Evolutionary conservation across 225 moss, liverwort and hornwort genomes (phyloP), one percentile per base, ranked within the genome.

Genomic region (Ulota crispa): DNA sequence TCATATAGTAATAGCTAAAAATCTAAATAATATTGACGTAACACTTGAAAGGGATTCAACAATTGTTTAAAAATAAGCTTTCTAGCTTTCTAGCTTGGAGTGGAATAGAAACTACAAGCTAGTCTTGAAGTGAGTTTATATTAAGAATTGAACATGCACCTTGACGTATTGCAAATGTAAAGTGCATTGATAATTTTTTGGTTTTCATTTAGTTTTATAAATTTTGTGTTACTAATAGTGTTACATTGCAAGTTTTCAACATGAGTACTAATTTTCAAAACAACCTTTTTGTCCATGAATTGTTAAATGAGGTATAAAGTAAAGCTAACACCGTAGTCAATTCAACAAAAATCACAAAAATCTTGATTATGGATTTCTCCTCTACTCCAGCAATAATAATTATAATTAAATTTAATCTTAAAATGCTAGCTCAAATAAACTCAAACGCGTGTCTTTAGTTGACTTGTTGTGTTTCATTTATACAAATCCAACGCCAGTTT

Each of bases 1-100:
- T 0, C 1, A 73, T 1, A 0, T 18, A 1, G 0, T 0, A 32
- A 32, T 2, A 4, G 2, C 1, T 2, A 13, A 0, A 21, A 24
- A 12, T 27, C 16, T 2, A 10, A 53, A 32, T 19, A 26, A 0
- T 1, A 21, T 62, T 6, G 5, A 30, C 2, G 2, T 41, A 0
- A 21, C 12, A 12, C 64, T 66, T 19, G 3, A 66, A 13, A 14
- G 41, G 4, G 36, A 19, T 66, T 6, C 0, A 13, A 65, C 4
- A 14, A n/a, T 59, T 72, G 0, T 30, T n/a, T 18, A 3, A 50
- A 18, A 37, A 0, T 4, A 19, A 18, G 28, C 8, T 10, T 0
- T 28, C 7, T 21, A 18, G 28, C 8, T 10, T 0, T 28, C 7
- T 21, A 1, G 3, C 4, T 68, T 68, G 5, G 30, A 5, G 1